A percentile compares a stretch with the other conserved stretches of the same genome.
Conservation (phyloP, 345 rosid species). For the Aegle marmelos region DNA sequence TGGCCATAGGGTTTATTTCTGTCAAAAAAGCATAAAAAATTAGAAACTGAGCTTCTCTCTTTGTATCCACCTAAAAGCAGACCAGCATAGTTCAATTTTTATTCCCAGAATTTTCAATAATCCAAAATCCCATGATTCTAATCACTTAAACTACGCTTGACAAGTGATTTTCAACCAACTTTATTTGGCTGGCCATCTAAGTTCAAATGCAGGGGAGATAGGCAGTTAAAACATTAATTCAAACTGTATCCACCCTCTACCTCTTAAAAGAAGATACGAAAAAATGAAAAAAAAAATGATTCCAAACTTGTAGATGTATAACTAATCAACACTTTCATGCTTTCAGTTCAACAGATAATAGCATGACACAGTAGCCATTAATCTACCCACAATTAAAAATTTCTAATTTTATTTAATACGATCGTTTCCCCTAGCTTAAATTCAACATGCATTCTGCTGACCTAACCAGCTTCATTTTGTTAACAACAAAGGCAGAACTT, state of each 20-base stretch:
- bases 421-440: background rate
- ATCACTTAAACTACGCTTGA: background rate
- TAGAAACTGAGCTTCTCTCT: background rate
- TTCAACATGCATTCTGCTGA: background rate
- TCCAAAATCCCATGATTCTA: background rate
- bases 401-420: background rate
- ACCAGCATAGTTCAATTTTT: background rate
- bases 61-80: background rate
- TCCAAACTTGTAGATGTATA: background rate
- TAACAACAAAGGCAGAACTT: background rate
- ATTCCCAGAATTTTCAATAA: background rate
- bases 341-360: background rate
- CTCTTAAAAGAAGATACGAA: too few species aligned
- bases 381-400: background rate
- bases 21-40: conserved; percentile 20
- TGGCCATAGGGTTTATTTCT: conserved; percentile 68
- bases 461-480: background rate
- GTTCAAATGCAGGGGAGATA: too few species aligned
- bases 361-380: too few species aligned
- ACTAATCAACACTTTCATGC: background rate
- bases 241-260: too few species aligned
- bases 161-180: too few species aligned
- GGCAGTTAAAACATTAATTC: too few species aligned
- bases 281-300: too few species aligned
- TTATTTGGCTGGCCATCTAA: too few species aligned